Percentiles rank a stretch among this genome's conserved stretches.
Evolutionary conservation across 768 basidiomycete genomes (phyloP).

Genomic region (Termitomyces sp.): DNA sequence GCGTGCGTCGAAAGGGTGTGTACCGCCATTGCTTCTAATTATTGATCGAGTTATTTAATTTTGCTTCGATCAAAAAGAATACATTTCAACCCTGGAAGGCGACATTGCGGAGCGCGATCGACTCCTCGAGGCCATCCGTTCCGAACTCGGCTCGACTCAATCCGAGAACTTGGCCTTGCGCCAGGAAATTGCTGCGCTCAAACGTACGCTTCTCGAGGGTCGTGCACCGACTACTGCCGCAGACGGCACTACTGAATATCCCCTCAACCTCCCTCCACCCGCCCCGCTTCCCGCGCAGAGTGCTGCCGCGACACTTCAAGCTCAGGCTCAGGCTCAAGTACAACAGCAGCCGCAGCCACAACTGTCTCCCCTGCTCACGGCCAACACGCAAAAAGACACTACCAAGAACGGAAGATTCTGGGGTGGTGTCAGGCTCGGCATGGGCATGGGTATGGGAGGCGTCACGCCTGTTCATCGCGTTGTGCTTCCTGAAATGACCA

Average conservation of each 20-base stretch:
- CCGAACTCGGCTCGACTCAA: slow-evolving; percentile 75
- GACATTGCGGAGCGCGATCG: slow-evolving; percentile 92
- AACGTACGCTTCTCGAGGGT: slow-evolving; percentile 69
- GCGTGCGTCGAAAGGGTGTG: slow-evolving; percentile 88
- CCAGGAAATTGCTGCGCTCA: slow-evolving; percentile 71
- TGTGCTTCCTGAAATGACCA: slow-evolving; percentile 64
- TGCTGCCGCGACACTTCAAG: slow-evolving; percentile 30
- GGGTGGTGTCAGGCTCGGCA: slow-evolving; percentile 58
- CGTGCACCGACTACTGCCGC: slow-evolving; percentile 36
- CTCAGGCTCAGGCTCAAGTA: slow-evolving; percentile 13
- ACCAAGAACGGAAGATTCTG: slow-evolving; percentile 61
- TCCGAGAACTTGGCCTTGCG: slow-evolving; percentile 83
- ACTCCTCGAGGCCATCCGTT: slow-evolving; percentile 82
- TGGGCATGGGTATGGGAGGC: slow-evolving; percentile 46
- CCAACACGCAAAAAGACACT: slow-evolving; percentile 77
- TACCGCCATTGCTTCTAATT: slow-evolving; percentile 13
- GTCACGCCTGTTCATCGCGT: slow-evolving; percentile 84
- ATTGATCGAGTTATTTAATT: slow-evolving; percentile 5
- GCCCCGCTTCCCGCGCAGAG: slow-evolving; percentile 41
- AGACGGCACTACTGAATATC: slow-evolving; percentile 14
- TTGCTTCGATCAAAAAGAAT: slow-evolving; percentile 50
- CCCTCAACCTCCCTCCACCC: slow-evolving; percentile 47
- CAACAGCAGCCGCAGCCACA: slow-evolving; percentile 14
- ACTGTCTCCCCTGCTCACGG: slow-evolving; percentile 36
- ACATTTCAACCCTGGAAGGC: slow-evolving; percentile 90